A percentile compares a stretch with the other conserved stretches of the same genome.
Evolutionary conservation across 2,329 filamentous ascomycete genomes (phyloP).

Genomic region (Dactylellina parvicollis): DNA sequence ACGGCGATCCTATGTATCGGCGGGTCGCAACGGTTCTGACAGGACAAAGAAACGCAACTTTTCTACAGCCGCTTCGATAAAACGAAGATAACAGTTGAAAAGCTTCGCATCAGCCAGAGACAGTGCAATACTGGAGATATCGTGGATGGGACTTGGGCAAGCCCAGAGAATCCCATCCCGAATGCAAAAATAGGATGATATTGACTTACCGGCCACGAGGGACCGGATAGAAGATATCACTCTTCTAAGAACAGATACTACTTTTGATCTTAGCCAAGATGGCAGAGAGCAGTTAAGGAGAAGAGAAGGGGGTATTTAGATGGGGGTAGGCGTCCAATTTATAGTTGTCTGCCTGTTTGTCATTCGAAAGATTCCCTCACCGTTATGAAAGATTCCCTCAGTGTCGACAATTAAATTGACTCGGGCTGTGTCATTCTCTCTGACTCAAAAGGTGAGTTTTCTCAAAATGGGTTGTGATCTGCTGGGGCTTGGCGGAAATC

Average conservation of each 20-base stretch:
- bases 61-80: too few relatives aligned
- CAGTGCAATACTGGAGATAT: too few relatives aligned
- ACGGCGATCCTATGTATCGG: too few relatives aligned
- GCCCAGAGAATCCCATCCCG: too few relatives aligned
- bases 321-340: slow-evolving; percentile 16
- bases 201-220: neutral
- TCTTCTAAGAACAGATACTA: slow-evolving; percentile 46
- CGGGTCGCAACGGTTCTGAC: slow-evolving; percentile 9
- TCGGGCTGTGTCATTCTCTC: neutral
- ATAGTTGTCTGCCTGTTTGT: slow-evolving; percentile 1
- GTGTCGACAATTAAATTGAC: neutral
- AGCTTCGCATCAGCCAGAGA: too few relatives aligned
- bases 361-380: slow-evolving; percentile 6
- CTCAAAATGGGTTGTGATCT: too few relatives aligned
- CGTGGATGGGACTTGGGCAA: too few relatives aligned
- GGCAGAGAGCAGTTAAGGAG: slow-evolving; percentile 16
- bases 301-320: neutral
- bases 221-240: slow-evolving; percentile 34
- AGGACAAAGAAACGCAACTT: too few relatives aligned
- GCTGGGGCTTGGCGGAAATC: too few relatives aligned
- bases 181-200: slow-evolving; percentile 44
- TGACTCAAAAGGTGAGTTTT: neutral
- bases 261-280: slow-evolving; percentile 15
- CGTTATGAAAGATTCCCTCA: neutral
- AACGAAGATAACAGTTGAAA: too few relatives aligned